phyloP scores from a whole-genome alignment of 1,284 basidiomycete genomes.

The Stereum hirsutum region DNA sequence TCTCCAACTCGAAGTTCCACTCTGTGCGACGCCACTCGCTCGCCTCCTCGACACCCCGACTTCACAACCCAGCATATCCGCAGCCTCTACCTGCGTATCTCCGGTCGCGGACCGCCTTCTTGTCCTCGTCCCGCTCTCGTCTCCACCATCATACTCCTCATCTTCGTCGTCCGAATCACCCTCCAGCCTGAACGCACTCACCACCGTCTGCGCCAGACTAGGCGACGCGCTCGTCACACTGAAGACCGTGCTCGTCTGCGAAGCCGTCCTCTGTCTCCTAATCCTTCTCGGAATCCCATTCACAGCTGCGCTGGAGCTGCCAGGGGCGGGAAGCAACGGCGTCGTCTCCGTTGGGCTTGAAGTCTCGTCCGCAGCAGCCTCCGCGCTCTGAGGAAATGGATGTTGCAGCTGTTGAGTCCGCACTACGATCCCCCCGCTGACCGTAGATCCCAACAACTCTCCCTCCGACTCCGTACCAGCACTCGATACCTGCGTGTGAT shows the following conservation, averaged over 20 bases:
- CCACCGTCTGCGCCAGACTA: slow-evolving; percentile 55
- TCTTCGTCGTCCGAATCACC: slow-evolving; percentile 30
- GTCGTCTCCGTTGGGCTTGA: slow-evolving; percentile 28
- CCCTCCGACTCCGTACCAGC: slow-evolving; percentile 24
- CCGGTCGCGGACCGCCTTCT: background rate
- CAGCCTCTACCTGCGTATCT: slow-evolving; percentile 4
- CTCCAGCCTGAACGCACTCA: slow-evolving; percentile 48
- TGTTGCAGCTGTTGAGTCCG: slow-evolving; percentile 7
- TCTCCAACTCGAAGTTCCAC: slow-evolving; percentile 25
- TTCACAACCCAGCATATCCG: slow-evolving; percentile 13
- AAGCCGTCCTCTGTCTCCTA: slow-evolving; percentile 37
- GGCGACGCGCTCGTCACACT: slow-evolving; percentile 42
- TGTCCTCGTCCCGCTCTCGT: slow-evolving; percentile 5
- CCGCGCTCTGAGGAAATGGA: slow-evolving; percentile 1
- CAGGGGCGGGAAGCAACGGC: slow-evolving; percentile 27
- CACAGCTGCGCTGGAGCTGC: slow-evolving; percentile 13
- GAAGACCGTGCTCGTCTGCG: slow-evolving; percentile 41
- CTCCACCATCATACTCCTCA: slow-evolving; percentile 13
- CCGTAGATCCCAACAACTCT: slow-evolving; percentile 12
- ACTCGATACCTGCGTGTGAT: slow-evolving; percentile 24
- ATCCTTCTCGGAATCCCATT: slow-evolving; percentile 6
- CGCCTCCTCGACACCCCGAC: slow-evolving; percentile 14
- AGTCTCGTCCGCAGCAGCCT: slow-evolving; percentile 5
- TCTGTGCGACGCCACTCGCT: slow-evolving; percentile 4
- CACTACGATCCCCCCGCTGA: background rate